Base-by-base conservation (phyloP, 139 green algal species). In the Coelastrella sp. region DNA sequence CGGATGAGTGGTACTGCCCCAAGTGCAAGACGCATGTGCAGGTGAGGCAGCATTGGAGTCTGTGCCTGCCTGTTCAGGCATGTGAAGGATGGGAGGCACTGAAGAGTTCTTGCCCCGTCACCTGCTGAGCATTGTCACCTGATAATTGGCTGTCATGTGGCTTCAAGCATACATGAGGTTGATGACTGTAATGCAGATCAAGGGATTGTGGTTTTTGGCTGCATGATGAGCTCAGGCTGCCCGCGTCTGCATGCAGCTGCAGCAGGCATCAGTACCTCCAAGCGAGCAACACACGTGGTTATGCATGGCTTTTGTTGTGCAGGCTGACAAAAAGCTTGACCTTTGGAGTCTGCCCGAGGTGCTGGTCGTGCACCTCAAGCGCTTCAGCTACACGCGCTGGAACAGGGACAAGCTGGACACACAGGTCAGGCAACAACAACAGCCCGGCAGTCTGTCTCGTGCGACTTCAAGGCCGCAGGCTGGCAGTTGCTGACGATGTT, bases 331-430 rank as follows among this genome's bases (percentile, higher is more conserved):
- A 95, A 98, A 99, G 92, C 94, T 99, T 74, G 96, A 99, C 91
- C 91, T 99, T 73, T 99, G 96, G 96, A 87, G 84, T 19, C 89
- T 98, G 87, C 98, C 98, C 0, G 95, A 99, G 82, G 94, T 99
- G 82, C 93, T 99, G 58, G 95, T 99, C 27, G 95, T 99, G 66
- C 98, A 99, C 93, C 92, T 99, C 25, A 99, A 99, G 93, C 95
- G 98, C 87, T 99, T 99, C 92, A 95, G 92, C 72, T 98, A 98
- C 92, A 95, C 94, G 8, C 90, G 96, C 82, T 94, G 91, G 17
- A 91, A 92, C 73, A 93, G 96, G 25, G 94, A 97, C 92, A 99
- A 99, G 95, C 92, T 99, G 10, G 96, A 98, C 92, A 98, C 96
- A 0, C 87, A 90, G 7, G 93, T 95, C 35, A 49, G 35, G 35